A percentile compares a stretch with the other conserved stretches of the same genome.
Conservation (phyloP, 148 eudicot genomes). For the Rheum nobile region DNA sequence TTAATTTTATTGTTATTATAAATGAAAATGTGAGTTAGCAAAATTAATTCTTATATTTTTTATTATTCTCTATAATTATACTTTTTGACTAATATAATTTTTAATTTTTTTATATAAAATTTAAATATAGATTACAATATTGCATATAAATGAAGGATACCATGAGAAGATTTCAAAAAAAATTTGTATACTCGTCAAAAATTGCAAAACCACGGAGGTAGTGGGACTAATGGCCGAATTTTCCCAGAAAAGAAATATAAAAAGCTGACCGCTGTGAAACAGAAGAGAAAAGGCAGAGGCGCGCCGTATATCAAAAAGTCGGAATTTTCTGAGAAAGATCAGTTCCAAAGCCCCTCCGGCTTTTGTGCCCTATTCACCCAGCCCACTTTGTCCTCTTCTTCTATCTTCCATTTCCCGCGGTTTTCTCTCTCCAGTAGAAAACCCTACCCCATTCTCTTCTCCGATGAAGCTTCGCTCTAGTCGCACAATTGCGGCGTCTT, state of each 20-base stretch:
- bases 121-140: too few relatives aligned
- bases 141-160: too few relatives aligned
- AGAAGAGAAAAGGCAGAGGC: background rate
- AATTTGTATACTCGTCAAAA: too few relatives aligned
- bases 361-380: background rate
- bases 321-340: constrained; percentile 2
- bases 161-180: too few relatives aligned
- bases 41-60: too few relatives aligned
- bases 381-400: background rate
- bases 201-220: too few relatives aligned
- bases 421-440: background rate
- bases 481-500: background rate
- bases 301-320: background rate
- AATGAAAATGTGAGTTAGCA: too few relatives aligned
- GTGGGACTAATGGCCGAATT: too few relatives aligned
- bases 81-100: too few relatives aligned
- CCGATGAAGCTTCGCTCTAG: constrained; percentile 5
- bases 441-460: constrained; percentile 5
- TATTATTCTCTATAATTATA: too few relatives aligned
- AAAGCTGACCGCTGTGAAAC: background rate
- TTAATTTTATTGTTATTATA: too few relatives aligned
- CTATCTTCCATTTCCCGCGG: constrained; percentile 2
- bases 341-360: background rate
- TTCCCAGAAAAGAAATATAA: background rate
- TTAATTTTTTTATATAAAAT: too few relatives aligned